These are phyloP conservation scores for Graphilbum ipis-grandicollis DNA, from an alignment of 2,329 filamentous ascomycete species.

Conservation along the genomic window DNA sequence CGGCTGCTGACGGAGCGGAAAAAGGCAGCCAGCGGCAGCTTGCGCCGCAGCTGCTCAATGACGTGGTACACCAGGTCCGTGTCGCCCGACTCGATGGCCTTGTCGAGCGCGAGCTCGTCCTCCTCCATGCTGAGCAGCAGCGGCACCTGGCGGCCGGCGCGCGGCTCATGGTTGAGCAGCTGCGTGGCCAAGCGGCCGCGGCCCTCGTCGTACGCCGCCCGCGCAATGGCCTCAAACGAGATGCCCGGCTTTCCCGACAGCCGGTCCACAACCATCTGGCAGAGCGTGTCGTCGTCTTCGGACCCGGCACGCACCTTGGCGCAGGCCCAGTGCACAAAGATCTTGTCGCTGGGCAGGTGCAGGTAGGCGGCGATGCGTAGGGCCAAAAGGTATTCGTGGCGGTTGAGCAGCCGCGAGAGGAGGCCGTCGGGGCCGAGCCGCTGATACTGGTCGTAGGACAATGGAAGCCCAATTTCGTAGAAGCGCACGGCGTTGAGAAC, in stretches of 20 bases:
- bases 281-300: conserved; percentile 78
- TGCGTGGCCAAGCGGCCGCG: conserved; percentile 76
- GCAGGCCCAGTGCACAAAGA: conserved; percentile 94
- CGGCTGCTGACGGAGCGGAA: conserved; percentile 80
- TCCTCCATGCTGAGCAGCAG: conserved; percentile 89
- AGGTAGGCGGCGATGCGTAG: conserved; percentile 79
- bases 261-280: conserved; percentile 69
- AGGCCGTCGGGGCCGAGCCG: conserved; percentile 78
- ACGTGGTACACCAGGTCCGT: conserved; percentile 87
- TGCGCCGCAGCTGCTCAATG: conserved; percentile 72
- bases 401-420: conserved; percentile 70
- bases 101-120: conserved; percentile 85
- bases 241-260: conserved; percentile 79
- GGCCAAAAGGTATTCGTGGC: conserved; percentile 80
- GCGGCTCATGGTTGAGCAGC: conserved; percentile 80
- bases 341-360: conserved; percentile 67
- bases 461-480: conserved; percentile 74
- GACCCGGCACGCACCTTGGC: conserved; percentile 77
- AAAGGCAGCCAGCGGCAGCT: conserved; percentile 76
- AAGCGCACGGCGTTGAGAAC: conserved; percentile 86
- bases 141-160: conserved; percentile 90
- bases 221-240: conserved; percentile 87
- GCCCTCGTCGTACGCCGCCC: conserved; percentile 87
- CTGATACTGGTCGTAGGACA: conserved; percentile 89
- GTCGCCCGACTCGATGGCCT: conserved; percentile 89